A percentile compares a stretch with the other conserved stretches of the same genome.
Conservation (phyloP, 1,139 yeast genomes). For the Yamadazyma taylorii region DNA sequence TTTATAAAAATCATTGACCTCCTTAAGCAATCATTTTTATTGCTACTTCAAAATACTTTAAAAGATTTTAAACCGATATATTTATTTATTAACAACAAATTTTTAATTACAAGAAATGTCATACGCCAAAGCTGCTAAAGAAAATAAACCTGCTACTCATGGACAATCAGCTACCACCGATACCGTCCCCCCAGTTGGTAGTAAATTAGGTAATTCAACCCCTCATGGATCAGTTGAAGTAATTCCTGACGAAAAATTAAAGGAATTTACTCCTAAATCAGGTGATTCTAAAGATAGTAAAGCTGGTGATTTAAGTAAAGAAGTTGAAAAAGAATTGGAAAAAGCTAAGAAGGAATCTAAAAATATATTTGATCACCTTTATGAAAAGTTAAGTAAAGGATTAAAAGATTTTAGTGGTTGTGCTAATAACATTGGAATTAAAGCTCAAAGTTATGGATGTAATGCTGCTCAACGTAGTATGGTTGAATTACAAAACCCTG, state of each 20-base stretch:
- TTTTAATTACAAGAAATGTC: conserved; percentile 13
- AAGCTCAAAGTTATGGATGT: conserved; percentile 5
- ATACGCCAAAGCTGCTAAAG: conserved; percentile 45
- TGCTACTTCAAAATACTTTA: no score
- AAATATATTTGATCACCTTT: conserved; percentile 16
- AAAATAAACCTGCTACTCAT: conserved; percentile 34
- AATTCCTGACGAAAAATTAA: conserved; percentile 29
- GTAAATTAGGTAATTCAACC: conserved; percentile 14
- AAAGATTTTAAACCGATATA: no score
- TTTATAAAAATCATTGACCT: not conserved
- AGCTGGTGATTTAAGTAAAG: conserved; percentile 14
- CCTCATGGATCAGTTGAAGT: conserved; percentile 32
- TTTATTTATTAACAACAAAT: not conserved
- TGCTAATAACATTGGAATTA: conserved; percentile 14
- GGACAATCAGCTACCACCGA: conserved; percentile 17
- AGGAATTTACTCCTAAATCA: conserved; percentile 27
- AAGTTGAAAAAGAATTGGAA: conserved; percentile 18
- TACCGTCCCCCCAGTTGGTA: conserved; percentile 23
- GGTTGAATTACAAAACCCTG: conserved; percentile 54
- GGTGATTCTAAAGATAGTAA: conserved; percentile 18
- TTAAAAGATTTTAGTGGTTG: conserved; percentile 3
- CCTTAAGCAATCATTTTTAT: conserved; percentile 1
- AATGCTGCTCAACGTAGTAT: conserved; percentile 6
- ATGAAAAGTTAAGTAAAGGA: conserved; percentile 8
- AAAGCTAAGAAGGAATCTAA: conserved; percentile 19